Percentiles rank a stretch among this genome's conserved stretches.
phyloP scores from a whole-genome alignment of 2,329 filamentous ascomycete genomes.

The Scorias spongiosa region DNA sequence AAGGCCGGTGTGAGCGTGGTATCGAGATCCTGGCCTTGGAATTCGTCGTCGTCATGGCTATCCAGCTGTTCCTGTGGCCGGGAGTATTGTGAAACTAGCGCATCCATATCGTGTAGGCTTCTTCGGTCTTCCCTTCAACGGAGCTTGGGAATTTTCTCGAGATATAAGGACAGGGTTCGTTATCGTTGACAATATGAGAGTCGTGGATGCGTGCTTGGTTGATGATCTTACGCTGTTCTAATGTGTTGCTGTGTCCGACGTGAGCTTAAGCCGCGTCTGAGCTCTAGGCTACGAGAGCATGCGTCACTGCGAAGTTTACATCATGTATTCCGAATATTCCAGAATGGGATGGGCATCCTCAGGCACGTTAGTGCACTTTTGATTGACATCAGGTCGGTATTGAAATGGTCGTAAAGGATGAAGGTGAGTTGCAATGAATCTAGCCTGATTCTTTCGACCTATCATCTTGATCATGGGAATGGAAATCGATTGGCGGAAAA shows the following conservation, averaged over 20 bases:
- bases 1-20: conserved; percentile 57
- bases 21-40: conserved; percentile 45
- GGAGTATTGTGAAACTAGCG: conserved; percentile 84
- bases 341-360: background rate
- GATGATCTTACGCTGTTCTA: background rate
- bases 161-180: background rate
- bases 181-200: background rate
- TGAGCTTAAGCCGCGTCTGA: background rate
- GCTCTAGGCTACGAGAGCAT: background rate
- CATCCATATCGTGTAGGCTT: conserved; percentile 51
- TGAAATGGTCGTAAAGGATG: no score
- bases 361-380: no score
- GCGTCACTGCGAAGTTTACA: background rate
- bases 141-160: background rate
- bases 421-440: no score
- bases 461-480: no score
- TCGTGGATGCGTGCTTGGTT: background rate
- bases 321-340: background rate
- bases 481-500: conserved; percentile 23
- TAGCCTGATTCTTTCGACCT: no score
- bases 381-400: no score
- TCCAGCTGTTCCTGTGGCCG: conserved; percentile 60
- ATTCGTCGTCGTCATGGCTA: conserved; percentile 42
- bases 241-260: background rate
- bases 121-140: background rate